Conservation (phyloP, 2,329 filamentous ascomycete genomes). For the Nothomitra cinnamomea region DNA sequence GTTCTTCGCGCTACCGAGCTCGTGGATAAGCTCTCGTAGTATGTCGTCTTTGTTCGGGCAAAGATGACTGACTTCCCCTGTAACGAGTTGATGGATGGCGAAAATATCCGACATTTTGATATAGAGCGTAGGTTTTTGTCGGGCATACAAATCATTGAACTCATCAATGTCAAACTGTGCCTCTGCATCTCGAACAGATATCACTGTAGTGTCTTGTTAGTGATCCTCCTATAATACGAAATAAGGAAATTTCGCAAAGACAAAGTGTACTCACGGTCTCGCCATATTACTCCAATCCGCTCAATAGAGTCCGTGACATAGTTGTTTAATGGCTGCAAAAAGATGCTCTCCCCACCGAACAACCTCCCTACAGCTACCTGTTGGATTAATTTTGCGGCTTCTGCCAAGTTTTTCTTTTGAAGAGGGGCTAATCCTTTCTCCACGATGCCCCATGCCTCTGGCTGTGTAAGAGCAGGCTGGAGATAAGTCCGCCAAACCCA, state of each 20-base stretch:
- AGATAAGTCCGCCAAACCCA: constrained; percentile 95
- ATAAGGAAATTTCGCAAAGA: neutral
- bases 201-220: constrained; percentile 30
- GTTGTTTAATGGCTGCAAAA: constrained; percentile 84
- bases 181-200: constrained; percentile 74
- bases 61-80: constrained; percentile 58
- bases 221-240: constrained; percentile 6
- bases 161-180: constrained; percentile 95
- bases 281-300: constrained; percentile 58
- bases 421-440: constrained; percentile 78
- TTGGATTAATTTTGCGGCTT: constrained; percentile 79
- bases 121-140: constrained; percentile 94
- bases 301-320: constrained; percentile 78
- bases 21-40: constrained; percentile 78
- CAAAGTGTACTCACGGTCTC: constrained; percentile 32
- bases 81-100: constrained; percentile 78
- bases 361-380: constrained; percentile 78
- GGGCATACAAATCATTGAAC: constrained; percentile 93
- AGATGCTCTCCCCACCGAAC: constrained; percentile 89
- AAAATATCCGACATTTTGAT: constrained; percentile 98
- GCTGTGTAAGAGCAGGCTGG: constrained; percentile 72
- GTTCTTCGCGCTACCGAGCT: constrained; percentile 87
- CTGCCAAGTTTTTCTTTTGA: constrained; percentile 80
- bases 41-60: constrained; percentile 72
- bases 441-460: constrained; percentile 83